Percentiles rank a stretch among this genome's conserved stretches.
phyloP scores from a whole-genome alignment of 2,329 filamentous ascomycete species.

The Diaporthe amygdali region DNA sequence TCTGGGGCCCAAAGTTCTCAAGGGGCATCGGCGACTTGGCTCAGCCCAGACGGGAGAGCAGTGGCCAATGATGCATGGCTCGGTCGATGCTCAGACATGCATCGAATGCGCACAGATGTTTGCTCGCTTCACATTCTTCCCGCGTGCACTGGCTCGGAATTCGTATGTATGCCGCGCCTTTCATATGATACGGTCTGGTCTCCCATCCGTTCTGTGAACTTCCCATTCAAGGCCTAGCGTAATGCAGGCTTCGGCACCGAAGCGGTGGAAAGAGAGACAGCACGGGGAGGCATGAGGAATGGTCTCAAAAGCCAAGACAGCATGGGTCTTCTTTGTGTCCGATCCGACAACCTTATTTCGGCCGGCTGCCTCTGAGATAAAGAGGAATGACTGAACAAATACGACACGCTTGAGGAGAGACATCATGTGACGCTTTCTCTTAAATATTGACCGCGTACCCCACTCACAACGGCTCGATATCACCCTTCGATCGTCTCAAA shows the following conservation, averaged over 20 bases:
- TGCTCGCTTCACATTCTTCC: conserved; percentile 2
- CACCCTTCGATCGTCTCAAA: neutral
- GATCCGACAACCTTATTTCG: too few species aligned
- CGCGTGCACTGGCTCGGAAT: neutral
- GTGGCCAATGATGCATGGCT: neutral
- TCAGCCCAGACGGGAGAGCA: neutral
- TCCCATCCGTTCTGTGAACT: neutral
- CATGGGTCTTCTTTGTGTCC: neutral
- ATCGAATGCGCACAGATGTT: conserved; percentile 2
- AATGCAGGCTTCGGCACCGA: neutral
- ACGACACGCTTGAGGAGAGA: too few species aligned
- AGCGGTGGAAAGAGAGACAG: neutral
- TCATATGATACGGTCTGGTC: neutral
- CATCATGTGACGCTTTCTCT: too few species aligned
- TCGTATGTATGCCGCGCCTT: neutral
- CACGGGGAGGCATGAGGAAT: neutral
- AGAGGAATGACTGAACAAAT: too few species aligned
- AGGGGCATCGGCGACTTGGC: conserved; percentile 2
- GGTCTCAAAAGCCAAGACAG: neutral
- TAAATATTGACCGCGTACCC: too few species aligned
- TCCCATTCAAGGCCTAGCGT: neutral
- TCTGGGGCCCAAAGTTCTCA: neutral
- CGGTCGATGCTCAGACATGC: neutral
- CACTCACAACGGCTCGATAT: neutral
- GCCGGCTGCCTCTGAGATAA: too few species aligned